Conservation (phyloP, 139 green algal genomes). For the Ostreobium quekettii region DNA sequence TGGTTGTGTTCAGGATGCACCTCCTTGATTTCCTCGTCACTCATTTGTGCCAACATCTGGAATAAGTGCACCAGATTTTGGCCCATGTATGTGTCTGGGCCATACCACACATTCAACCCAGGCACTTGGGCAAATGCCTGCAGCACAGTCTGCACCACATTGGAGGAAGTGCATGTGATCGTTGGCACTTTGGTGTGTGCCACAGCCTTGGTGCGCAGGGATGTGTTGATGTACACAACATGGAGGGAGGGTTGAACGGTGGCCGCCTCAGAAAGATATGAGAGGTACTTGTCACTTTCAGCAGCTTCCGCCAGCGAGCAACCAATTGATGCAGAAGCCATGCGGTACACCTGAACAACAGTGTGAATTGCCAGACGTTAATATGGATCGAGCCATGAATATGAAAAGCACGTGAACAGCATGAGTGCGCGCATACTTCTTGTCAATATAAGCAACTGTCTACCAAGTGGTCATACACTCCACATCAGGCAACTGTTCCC, state of each 20-base stretch:
- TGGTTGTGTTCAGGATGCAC: slow-evolving; percentile 32
- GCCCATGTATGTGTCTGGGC: slow-evolving; percentile 98
- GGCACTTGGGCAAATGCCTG: slow-evolving; percentile 78
- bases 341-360: slow-evolving; percentile 80
- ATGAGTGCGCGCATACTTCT: too few relatives aligned
- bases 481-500: too few relatives aligned
- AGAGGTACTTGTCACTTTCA: slow-evolving; percentile 59
- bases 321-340: slow-evolving; percentile 74
- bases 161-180: slow-evolving; percentile 98
- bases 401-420: too few relatives aligned
- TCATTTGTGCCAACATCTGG: slow-evolving; percentile 49
- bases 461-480: too few relatives aligned
- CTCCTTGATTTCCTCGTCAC: slow-evolving; percentile 49
- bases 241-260: slow-evolving; percentile 57
- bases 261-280: slow-evolving; percentile 58
- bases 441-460: too few relatives aligned
- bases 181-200: slow-evolving; percentile 81
- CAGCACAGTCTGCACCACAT: slow-evolving; percentile 96
- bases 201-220: slow-evolving; percentile 80
- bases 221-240: slow-evolving; percentile 99
- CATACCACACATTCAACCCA: slow-evolving; percentile 84
- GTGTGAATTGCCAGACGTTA: too few relatives aligned
- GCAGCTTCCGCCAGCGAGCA: slow-evolving; percentile 95
- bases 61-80: slow-evolving; percentile 87
- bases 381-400: too few relatives aligned